Percentiles rank a stretch among this genome's conserved stretches.
These are phyloP conservation scores for Chaetomidium leptoderma DNA, from an alignment of 495 filamentous ascomycete genomes.

Conservation along the genomic window DNA sequence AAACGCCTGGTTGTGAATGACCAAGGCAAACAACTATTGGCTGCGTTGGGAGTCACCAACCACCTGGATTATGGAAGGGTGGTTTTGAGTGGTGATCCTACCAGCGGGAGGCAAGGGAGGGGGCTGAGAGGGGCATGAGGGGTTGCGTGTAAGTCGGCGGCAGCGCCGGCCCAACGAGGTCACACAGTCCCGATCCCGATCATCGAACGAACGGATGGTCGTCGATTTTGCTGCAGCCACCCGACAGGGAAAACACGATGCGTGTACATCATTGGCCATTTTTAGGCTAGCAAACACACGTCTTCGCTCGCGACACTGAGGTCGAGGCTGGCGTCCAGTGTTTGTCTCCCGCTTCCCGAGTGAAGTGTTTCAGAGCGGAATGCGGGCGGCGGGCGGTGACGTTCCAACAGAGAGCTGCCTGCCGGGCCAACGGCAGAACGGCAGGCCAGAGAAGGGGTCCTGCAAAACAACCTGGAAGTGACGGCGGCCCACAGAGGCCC, in stretches of 20 bases:
- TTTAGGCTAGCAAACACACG: too few relatives aligned
- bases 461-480: not conserved
- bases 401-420: not conserved
- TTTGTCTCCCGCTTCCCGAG: too few relatives aligned
- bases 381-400: not conserved
- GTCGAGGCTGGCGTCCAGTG: not conserved
- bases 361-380: not conserved
- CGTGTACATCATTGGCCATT: too few relatives aligned
- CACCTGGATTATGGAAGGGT: too few relatives aligned
- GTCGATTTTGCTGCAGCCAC: slow-evolving; percentile 1
- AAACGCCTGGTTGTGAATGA: too few relatives aligned
- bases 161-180: not conserved
- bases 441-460: not conserved
- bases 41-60: too few relatives aligned
- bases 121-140: not conserved
- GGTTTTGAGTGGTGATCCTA: too few relatives aligned
- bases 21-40: too few relatives aligned
- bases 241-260: not conserved
- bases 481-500: not conserved
- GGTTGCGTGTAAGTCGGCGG: not conserved
- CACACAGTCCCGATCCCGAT: not conserved
- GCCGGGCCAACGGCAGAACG: not conserved
- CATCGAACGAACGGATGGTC: not conserved
- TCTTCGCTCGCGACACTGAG: not conserved
- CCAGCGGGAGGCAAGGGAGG: not conserved